Evolutionary conservation across 2,329 filamentous ascomycete species (phyloP), one percentile per base, ranked within the genome.

Genomic region (Fusarium pilosicola): DNA sequence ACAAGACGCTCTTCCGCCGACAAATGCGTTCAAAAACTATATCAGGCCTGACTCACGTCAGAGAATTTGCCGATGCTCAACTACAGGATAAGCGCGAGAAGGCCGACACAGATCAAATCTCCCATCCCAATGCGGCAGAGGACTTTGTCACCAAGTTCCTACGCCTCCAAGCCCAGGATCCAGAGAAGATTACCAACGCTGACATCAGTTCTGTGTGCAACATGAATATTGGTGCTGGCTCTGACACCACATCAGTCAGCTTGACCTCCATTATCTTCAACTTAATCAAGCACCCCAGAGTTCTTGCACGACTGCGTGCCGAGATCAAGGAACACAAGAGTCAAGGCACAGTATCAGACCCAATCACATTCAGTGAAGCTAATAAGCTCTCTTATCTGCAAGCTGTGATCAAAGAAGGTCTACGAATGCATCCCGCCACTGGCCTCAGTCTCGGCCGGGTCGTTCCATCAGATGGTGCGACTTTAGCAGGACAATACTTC

Each of bases 41-140:
- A 15, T 56, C 38, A 8, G 52, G 52, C 2, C 8, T 56, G 3
- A 24, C 3, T 2, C 52, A 32, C 0, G 12, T 56, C 3, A 4
- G 22, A 5, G 15, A 32, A 2, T 44, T 44, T 6, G 26, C 52
- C 1, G 1, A 32, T 14, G 8, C 11, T 1, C 26, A 44, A 20
- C 22, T 56, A 0, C 17, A 56, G 14, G 22, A 44, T 0, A 56
- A 56, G 26, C 52, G 52, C 15, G 26, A 56, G 11, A 44, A 12
- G 52, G 6, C 4, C 38, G 9, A 32, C 3, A 7, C 20, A 44
- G 22, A 12, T 24, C 11, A 30, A 7, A 2, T 5, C 1, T 0
- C 4, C 2, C 0, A 20, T n/a, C 2, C 3, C 4, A 3, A 42
- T 24, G 36, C 3, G 2, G 38, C 38, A 32, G 52, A 44, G 22